These are phyloP conservation scores for Euphorbia schlechtendalii DNA, from an alignment of 441 rosid species.

Conservation along the genomic window DNA sequence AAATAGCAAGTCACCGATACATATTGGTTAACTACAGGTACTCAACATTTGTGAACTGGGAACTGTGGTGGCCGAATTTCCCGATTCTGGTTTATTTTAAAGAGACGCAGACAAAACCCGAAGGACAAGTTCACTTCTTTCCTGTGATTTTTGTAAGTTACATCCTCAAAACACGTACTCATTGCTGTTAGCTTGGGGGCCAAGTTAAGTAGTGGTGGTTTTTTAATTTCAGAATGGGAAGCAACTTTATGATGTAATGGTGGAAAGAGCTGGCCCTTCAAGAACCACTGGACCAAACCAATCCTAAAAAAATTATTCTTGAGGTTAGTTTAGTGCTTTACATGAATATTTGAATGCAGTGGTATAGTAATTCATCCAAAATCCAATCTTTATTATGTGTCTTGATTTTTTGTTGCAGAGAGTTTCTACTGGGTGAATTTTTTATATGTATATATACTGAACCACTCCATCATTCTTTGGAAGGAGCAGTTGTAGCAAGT, in stretches of 20 bases:
- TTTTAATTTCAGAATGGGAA: slow-evolving; percentile 51
- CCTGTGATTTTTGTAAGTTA: slow-evolving; percentile 75
- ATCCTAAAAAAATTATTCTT: slow-evolving; percentile 11
- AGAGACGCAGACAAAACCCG: slow-evolving; percentile 68
- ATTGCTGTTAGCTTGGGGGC: too few species aligned
- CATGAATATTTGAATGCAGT: too few species aligned
- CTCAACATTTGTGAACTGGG: slow-evolving; percentile 75
- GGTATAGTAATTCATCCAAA: too few species aligned
- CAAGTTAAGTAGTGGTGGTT: slow-evolving; percentile 3
- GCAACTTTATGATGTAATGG: slow-evolving; percentile 70
- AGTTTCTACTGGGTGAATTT: too few species aligned
- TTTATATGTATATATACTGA: too few species aligned
- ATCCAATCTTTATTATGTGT: too few species aligned
- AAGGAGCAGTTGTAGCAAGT: too few species aligned
- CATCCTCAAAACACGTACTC: neutral
- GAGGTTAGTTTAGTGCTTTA: neutral
- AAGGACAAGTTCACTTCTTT: slow-evolving; percentile 85
- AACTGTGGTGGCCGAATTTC: slow-evolving; percentile 79
- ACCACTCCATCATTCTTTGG: too few species aligned
- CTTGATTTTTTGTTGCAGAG: too few species aligned
- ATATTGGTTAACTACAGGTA: slow-evolving; percentile 30
- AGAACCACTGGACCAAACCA: slow-evolving; percentile 51
- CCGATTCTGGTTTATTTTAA: slow-evolving; percentile 69
- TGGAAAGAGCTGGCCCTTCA: slow-evolving; percentile 73
- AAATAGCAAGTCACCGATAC: slow-evolving; percentile 1